phyloP scores from a whole-genome alignment of 257 asterid species.

The Solanum sitiens region DNA sequence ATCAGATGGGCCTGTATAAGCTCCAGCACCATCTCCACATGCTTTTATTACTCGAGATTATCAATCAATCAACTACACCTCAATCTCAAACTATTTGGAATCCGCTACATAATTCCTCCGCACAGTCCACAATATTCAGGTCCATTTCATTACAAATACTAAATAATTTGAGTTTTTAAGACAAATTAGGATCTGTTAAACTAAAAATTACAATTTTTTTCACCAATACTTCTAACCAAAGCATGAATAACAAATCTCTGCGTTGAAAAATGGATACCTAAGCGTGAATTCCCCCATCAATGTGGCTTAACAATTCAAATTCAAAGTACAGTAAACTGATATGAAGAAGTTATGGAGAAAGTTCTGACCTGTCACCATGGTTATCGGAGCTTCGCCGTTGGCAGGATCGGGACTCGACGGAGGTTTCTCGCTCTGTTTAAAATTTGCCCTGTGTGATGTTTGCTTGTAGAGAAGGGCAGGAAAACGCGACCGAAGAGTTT shows the following conservation, averaged over 20 bases:
- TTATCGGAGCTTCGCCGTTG: not conserved
- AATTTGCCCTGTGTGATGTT: not conserved
- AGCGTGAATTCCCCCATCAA: not conserved
- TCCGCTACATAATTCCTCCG: not conserved
- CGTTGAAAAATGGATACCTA: not conserved
- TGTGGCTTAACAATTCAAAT: not conserved
- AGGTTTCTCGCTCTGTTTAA: not conserved
- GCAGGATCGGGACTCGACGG: constrained; percentile 8
- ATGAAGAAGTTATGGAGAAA: not conserved
- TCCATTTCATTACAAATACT: not conserved
- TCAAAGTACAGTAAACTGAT: not conserved
- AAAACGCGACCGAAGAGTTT: constrained; percentile 1
- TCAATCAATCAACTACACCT: not conserved
- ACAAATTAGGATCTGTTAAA: not conserved
- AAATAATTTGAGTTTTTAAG: not conserved
- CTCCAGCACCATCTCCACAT: not conserved
- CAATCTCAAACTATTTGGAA: not conserved
- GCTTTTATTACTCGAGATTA: not conserved
- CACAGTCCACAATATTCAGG: not conserved
- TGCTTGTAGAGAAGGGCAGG: constrained; percentile 17
- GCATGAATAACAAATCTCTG: not conserved
- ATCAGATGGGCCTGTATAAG: not conserved
- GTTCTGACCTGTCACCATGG: constrained; percentile 11
- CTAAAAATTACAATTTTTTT: not conserved
- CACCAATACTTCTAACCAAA: not conserved